Conservation (phyloP, 2,329 filamentous ascomycete genomes). For the Aspergillus niger region DNA sequence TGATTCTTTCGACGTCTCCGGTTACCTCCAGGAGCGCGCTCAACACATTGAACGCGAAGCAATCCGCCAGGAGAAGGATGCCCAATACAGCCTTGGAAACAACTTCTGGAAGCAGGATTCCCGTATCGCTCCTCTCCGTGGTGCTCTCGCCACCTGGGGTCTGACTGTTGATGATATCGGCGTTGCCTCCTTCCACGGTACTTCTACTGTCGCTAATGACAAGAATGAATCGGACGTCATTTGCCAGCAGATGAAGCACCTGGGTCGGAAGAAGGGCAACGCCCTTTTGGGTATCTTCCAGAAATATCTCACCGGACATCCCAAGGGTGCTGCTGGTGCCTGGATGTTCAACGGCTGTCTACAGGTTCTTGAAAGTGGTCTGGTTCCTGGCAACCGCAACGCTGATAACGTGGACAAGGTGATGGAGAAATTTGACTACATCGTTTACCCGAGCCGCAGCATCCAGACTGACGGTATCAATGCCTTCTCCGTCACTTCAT, state of each 20-base stretch:
- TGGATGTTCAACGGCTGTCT: constrained; percentile 99
- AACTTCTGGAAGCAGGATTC: constrained; percentile 98
- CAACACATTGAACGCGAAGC: constrained; percentile 87
- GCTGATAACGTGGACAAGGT: constrained; percentile 95
- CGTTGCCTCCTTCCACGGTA: constrained; percentile 98
- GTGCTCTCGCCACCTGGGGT: constrained; percentile 95
- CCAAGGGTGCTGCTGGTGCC: constrained; percentile 97
- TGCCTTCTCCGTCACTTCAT: constrained; percentile 97
- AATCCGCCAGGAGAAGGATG: constrained; percentile 86
- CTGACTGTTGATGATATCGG: constrained; percentile 94
- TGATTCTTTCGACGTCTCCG: constrained; percentile 74
- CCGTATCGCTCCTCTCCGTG: constrained; percentile 90
- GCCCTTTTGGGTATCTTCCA: constrained; percentile 97
- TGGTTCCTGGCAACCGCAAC: constrained; percentile 96
- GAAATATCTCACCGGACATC: constrained; percentile 97
- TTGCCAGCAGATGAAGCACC: constrained; percentile 91
- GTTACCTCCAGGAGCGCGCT: constrained; percentile 83
- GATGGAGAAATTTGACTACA: constrained; percentile 97
- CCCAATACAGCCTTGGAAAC: constrained; percentile 90
- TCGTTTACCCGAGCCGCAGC: constrained; percentile 91
- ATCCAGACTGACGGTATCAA: constrained; percentile 98
- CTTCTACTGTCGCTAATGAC: constrained; percentile 97
- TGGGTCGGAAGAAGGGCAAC: constrained; percentile 95
- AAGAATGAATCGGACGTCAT: constrained; percentile 99
- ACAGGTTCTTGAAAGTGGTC: constrained; percentile 89